Conservation (phyloP, 345 rosid genomes). For the Turritis glabra region DNA sequence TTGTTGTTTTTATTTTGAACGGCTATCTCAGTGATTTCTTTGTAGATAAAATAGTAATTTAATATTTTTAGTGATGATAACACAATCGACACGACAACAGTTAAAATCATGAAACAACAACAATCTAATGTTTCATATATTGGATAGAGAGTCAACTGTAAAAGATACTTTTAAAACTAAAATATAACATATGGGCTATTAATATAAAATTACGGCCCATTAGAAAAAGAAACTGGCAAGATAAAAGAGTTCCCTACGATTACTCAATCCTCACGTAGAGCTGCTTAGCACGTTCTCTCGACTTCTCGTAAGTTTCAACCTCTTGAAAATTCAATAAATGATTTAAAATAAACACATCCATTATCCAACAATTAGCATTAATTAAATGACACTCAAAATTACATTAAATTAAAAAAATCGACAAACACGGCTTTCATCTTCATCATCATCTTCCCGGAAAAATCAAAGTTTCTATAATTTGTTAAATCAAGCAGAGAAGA, state of each 20-base stretch:
- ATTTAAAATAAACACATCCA: neutral
- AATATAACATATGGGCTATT: neutral
- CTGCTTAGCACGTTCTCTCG: conserved; percentile 35
- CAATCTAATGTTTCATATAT: no score
- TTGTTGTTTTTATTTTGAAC: no score
- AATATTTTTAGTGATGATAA: no score
- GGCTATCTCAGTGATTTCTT: no score
- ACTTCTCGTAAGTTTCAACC: neutral
- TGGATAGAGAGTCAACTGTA: no score
- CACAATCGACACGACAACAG: no score
- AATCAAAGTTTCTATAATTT: neutral
- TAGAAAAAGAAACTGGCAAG: neutral
- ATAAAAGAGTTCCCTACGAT: no score
- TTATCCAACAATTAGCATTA: conserved; percentile 30
- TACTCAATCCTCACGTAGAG: neutral
- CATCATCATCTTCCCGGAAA: neutral
- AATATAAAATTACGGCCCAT: conserved; percentile 16
- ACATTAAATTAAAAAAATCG: neutral
- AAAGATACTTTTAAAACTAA: neutral
- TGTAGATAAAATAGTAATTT: no score
- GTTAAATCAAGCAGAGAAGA: neutral
- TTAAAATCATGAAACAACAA: no score
- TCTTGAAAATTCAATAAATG: neutral
- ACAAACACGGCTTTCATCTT: conserved; percentile 19
- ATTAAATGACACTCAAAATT: neutral